phyloP scores from a whole-genome alignment of 257 asterid genomes.

The Linderniella brevidens region DNA sequence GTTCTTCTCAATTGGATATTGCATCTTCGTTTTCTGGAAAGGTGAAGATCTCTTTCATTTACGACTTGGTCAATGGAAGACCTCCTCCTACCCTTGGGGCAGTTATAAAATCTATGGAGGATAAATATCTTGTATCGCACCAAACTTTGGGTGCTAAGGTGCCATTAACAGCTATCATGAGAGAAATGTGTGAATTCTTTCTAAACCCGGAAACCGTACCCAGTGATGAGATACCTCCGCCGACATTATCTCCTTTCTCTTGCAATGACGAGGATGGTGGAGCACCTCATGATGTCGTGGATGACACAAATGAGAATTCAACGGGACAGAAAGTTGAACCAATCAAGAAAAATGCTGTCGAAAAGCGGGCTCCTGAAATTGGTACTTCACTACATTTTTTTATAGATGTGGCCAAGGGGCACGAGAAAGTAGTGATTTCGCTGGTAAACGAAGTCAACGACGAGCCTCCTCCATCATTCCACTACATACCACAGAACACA shows the following conservation, averaged over 20 bases:
- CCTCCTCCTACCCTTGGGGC: conserved; percentile 29
- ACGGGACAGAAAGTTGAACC: conserved; percentile 10
- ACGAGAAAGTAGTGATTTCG: conserved; percentile 49
- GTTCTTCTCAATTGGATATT: conserved; percentile 23
- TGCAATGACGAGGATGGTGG: conserved; percentile 10
- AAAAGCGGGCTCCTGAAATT: conserved; percentile 21
- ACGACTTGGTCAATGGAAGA: conserved; percentile 20
- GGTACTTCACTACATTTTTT: conserved; percentile 19
- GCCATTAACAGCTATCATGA: conserved; percentile 37
- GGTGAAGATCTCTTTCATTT: conserved; percentile 32
- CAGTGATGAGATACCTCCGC: conserved; percentile 12
- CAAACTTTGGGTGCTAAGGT: conserved; percentile 25
- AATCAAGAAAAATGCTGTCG: conserved; percentile 14
- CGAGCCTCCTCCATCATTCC: conserved; percentile 44
- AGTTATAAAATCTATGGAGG: conserved; percentile 30
- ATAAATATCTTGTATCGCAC: conserved; percentile 27
- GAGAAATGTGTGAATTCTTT: conserved; percentile 35
- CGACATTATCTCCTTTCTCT: conserved; percentile 11
- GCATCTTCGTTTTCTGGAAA: conserved; percentile 44
- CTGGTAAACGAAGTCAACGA: conserved; percentile 47
- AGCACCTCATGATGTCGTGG: too few relatives aligned
- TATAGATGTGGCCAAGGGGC: conserved; percentile 72
- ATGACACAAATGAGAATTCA: not conserved
- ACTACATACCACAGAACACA: conserved; percentile 59
- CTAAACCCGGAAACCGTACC: conserved; percentile 27